Conservation (phyloP, 1,139 yeast species). For the Kazachstania sp. region DNA sequence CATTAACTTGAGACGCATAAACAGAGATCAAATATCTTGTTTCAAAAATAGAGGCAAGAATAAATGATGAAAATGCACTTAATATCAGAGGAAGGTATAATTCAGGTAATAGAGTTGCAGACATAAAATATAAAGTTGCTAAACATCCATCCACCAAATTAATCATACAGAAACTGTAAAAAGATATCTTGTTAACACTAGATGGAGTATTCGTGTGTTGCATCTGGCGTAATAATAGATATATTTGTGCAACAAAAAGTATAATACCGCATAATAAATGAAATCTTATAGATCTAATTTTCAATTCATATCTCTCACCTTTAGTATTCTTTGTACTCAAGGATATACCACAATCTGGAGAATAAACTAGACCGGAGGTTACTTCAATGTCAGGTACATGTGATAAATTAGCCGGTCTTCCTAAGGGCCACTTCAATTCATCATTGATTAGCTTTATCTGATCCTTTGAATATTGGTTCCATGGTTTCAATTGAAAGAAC, state of each 20-base stretch:
- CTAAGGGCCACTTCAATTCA: conserved; percentile 63
- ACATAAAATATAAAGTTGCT: conserved; percentile 51
- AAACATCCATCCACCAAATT: conserved; percentile 60
- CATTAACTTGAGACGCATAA: conserved; percentile 65
- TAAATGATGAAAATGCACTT: conserved; percentile 60
- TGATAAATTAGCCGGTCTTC: conserved; percentile 54
- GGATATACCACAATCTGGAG: conserved; percentile 80
- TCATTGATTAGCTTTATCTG: conserved; percentile 58
- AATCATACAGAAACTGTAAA: conserved; percentile 49
- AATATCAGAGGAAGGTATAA: conserved; percentile 61
- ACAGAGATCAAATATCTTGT: conserved; percentile 66
- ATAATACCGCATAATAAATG: conserved; percentile 42
- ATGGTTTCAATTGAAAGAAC: conserved; percentile 59
- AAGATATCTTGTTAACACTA: conserved; percentile 59
- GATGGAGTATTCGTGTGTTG: conserved; percentile 70
- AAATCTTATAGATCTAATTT: conserved; percentile 37
- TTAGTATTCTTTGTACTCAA: conserved; percentile 37
- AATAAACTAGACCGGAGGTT: conserved; percentile 53
- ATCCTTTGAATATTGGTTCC: conserved; percentile 40
- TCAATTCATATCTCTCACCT: conserved; percentile 55
- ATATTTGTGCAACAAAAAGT: conserved; percentile 42
- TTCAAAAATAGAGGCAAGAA: conserved; percentile 68
- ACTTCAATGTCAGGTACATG: conserved; percentile 49
- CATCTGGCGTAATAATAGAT: conserved; percentile 56
- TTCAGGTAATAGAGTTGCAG: conserved; percentile 47